Percentiles rank a stretch among this genome's conserved stretches.
Conservation (phyloP, 768 basidiomycete species). For the Collybia nuda region DNA sequence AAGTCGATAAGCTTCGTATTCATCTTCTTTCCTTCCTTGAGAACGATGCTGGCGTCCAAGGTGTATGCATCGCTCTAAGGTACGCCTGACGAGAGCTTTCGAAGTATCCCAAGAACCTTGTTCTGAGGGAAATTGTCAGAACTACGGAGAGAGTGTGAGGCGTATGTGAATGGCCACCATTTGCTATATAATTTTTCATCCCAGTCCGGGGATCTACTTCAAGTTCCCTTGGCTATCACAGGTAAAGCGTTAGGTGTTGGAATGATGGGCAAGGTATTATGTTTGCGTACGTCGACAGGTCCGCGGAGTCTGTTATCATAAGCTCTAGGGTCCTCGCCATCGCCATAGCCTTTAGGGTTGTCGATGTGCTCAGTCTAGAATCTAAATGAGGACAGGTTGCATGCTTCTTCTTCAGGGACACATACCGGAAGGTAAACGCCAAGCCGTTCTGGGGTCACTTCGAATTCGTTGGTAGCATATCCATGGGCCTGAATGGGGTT, state of each 20-base stretch:
- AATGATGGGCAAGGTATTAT: not conserved
- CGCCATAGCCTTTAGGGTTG: constrained; percentile 89
- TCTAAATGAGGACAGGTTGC: not conserved
- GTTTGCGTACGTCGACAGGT: constrained; percentile 66
- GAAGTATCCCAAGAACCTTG: constrained; percentile 87
- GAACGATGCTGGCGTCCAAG: constrained; percentile 65
- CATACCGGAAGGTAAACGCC: constrained; percentile 81
- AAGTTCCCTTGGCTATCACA: constrained; percentile 66
- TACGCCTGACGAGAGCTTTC: constrained; percentile 71
- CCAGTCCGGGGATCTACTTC: constrained; percentile 84
- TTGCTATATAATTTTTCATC: constrained; percentile 96
- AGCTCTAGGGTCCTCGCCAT: constrained; percentile 77
- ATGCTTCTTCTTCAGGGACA: constrained; percentile 8
- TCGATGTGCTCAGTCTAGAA: constrained; percentile 82
- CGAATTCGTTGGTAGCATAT: constrained; percentile 82
- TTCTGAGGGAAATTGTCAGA: constrained; percentile 33
- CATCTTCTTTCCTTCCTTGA: constrained; percentile 59
- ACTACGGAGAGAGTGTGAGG: not conserved
- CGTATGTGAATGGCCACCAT: constrained; percentile 38
- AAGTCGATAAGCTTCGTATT: constrained; percentile 79
- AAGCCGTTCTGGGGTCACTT: constrained; percentile 80
- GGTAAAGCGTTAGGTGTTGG: not conserved
- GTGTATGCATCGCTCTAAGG: constrained; percentile 77
- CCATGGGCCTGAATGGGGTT: constrained; percentile 59
- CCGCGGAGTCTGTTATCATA: constrained; percentile 77